A percentile compares a stretch with the other conserved stretches of the same genome.
These are phyloP conservation scores for Xylaria nigripes DNA, from an alignment of 495 filamentous ascomycete species.

Conservation along the genomic window DNA sequence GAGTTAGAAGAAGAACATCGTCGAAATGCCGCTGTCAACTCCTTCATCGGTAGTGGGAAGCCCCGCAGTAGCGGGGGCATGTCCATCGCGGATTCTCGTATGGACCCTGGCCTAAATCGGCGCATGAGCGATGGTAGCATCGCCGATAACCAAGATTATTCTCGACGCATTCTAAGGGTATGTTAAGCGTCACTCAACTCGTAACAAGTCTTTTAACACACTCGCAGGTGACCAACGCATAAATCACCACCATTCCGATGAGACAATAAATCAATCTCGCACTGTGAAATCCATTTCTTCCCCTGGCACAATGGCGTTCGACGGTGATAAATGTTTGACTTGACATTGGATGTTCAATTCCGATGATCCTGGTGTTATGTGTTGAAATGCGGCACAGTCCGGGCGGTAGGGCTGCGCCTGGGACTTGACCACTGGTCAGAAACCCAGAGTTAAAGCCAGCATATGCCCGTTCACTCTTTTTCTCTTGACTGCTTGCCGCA, in stretches of 20 bases:
- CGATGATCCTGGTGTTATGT: conserved; percentile 31
- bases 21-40: conserved; percentile 60
- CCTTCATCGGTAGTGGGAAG: conserved; percentile 56
- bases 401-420: conserved; percentile 18
- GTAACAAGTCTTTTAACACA: conserved; percentile 17
- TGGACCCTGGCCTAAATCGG: conserved; percentile 84
- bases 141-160: conserved; percentile 96
- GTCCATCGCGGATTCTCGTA: conserved; percentile 70
- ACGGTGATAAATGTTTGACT: conserved; percentile 33
- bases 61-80: conserved; percentile 44
- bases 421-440: conserved; percentile 21
- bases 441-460: conserved; percentile 19
- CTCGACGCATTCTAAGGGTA: conserved; percentile 89
- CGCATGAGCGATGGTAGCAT: conserved; percentile 95
- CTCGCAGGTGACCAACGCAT: conserved; percentile 50
- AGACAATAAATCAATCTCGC: conserved; percentile 43
- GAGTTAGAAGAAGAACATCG: conserved; percentile 73
- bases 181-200: conserved; percentile 13
- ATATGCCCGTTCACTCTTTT: conserved; percentile 42
- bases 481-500: conserved; percentile 21
- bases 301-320: conserved; percentile 46
- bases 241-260: conserved; percentile 28
- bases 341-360: conserved; percentile 38
- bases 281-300: conserved; percentile 31
- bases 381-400: conserved; percentile 30